phyloP scores from a whole-genome alignment of 306 rosid genomes.

The Corylus americana region DNA sequence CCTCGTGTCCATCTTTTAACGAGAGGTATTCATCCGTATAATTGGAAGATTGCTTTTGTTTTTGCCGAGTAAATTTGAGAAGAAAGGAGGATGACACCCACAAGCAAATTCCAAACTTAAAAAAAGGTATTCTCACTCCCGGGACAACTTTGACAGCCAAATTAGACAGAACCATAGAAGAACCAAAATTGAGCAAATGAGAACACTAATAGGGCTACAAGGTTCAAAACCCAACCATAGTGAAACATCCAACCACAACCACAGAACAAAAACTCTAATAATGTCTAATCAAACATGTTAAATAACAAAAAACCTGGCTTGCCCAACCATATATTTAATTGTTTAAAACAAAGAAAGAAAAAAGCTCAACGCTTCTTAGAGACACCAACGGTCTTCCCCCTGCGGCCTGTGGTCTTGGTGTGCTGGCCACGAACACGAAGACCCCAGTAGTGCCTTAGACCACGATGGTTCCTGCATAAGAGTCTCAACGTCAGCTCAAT shows the following conservation, averaged over 20 bases:
- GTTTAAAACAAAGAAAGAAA: slow-evolving; percentile 26
- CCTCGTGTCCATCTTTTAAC: too few relatives aligned
- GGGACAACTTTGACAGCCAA: too few relatives aligned
- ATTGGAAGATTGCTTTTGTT: too few relatives aligned
- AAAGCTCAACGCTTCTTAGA: slow-evolving; percentile 75
- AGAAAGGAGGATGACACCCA: neutral
- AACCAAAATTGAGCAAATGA: neutral
- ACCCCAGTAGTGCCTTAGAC: slow-evolving; percentile 50
- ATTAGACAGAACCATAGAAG: neutral
- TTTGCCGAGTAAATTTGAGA: neutral
- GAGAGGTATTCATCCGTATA: too few relatives aligned
- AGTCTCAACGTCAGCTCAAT: neutral
- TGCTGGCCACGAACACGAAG: slow-evolving; percentile 93
- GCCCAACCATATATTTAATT: slow-evolving; percentile 21
- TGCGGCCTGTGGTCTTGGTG: slow-evolving; percentile 84
- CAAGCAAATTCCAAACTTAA: neutral
- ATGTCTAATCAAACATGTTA: slow-evolving; percentile 18
- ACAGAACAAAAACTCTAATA: neutral
- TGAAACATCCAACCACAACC: neutral
- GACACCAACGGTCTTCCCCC: slow-evolving; percentile 92
- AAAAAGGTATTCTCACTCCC: too few relatives aligned
- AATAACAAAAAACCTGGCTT: neutral
- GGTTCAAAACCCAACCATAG: neutral
- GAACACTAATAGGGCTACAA: neutral
- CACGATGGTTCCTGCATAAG: slow-evolving; percentile 34